Base-by-base conservation (phyloP, 1,284 basidiomycete genomes). In the Tylopilus orsonianus region DNA sequence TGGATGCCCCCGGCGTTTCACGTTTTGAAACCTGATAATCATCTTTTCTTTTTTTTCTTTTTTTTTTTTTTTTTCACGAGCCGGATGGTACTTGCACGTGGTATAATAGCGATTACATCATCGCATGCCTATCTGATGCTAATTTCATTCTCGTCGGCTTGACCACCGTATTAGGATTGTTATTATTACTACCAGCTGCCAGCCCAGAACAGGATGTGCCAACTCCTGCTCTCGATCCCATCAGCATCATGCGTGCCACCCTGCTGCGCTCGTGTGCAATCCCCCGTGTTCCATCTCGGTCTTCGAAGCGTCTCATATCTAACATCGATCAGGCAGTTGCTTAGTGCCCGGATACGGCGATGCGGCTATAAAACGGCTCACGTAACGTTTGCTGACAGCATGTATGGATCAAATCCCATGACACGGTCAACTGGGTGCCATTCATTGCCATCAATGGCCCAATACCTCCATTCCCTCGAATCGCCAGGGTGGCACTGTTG, bases 51-150 rank as follows among this genome's bases (percentile, higher is more conserved):
- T 29, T 36, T 27, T 44, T 19, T 45, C 55, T 52, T 60, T 27
- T 27, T 23, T 8, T 2, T 29, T 36, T 27, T 44, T 19, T 45
- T 57, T 52, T 60, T 50, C 50, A 49, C 46, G 39, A 46, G 46
- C 39, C 18, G 36, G 8, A 44, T 22, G 33, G 29, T 30, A 13
- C 29, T 42, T 38, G 52, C 61, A 63, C 65, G 61, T 67, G 65
- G 61, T 34, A 26, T 37, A 34, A 32, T 34, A 49, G 39, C 63
- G 58, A 59, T 61, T 65, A 61, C 60, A 34, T 61, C 58, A 65
- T 60, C 56, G 47, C 47, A 24, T 43, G n/a, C n/a, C 58, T 53
- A 53, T 58, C 58, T 46, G 43, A 60, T 61, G 34, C 41, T 27
- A 57, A 57, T 55, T 61, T 53, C 37, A 58, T 58, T 39, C n/a